These are phyloP conservation scores for Viola pubescens DNA, from an alignment of 441 rosid species.

Conservation along the genomic window DNA sequence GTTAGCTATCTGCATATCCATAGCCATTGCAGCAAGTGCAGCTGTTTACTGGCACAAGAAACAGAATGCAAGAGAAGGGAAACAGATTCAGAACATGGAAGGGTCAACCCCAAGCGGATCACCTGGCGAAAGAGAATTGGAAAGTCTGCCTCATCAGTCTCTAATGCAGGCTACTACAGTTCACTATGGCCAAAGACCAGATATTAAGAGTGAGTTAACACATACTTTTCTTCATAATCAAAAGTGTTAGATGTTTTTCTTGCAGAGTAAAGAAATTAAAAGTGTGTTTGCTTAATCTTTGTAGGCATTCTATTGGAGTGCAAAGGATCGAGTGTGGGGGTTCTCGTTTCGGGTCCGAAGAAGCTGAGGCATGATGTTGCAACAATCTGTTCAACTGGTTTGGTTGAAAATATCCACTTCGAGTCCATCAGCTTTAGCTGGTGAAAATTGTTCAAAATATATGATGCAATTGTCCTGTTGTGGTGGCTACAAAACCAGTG, in stretches of 20 bases:
- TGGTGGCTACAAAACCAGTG: background rate
- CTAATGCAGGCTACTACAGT: slow-evolving; percentile 39
- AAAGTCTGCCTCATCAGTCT: slow-evolving; percentile 52
- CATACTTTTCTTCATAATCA: background rate
- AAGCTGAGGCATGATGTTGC: slow-evolving; percentile 75
- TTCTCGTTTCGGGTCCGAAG: slow-evolving; percentile 69
- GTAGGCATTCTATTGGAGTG: slow-evolving; percentile 38
- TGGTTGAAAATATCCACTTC: slow-evolving; percentile 45
- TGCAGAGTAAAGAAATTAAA: background rate
- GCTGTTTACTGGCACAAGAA: slow-evolving; percentile 57
- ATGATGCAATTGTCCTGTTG: no score
- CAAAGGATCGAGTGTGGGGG: slow-evolving; percentile 53
- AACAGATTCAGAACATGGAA: slow-evolving; percentile 35
- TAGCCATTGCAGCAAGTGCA: slow-evolving; percentile 39
- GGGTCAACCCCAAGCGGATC: slow-evolving; percentile 22
- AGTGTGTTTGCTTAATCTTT: background rate
- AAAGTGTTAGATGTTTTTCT: background rate
- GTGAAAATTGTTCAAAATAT: slow-evolving; percentile 27
- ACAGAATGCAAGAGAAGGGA: slow-evolving; percentile 25
- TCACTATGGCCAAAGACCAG: slow-evolving; percentile 62
- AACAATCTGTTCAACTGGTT: slow-evolving; percentile 49
- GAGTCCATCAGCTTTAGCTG: slow-evolving; percentile 81
- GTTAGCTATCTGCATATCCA: slow-evolving; percentile 36
- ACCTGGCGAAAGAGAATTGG: slow-evolving; percentile 43
- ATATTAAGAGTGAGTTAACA: slow-evolving; percentile 49